Conservation (phyloP, 495 filamentous ascomycete genomes). For the Chaetomidium leptoderma region DNA sequence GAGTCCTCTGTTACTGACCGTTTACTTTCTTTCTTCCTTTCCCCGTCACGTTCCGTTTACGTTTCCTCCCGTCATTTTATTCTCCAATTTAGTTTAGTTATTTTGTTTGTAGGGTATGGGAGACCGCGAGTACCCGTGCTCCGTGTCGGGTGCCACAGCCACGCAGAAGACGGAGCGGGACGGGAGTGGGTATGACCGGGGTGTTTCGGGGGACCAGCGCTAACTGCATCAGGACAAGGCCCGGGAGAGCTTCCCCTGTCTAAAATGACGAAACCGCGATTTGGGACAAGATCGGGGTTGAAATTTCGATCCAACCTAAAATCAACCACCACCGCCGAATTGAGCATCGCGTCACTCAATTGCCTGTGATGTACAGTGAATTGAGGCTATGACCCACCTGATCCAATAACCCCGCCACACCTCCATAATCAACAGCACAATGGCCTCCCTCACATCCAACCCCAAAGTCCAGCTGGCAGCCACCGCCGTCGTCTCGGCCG, state of each 20-base stretch:
- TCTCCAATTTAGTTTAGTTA: too few species aligned
- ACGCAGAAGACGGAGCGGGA: too few species aligned
- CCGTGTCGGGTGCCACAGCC: too few species aligned
- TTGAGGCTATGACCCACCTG: neutral
- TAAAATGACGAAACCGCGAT: conserved; percentile 6
- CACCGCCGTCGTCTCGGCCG: conserved; percentile 71
- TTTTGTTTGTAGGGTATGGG: too few species aligned
- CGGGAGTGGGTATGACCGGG: neutral
- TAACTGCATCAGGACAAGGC: neutral
- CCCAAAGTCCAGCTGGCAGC: conserved; percentile 61
- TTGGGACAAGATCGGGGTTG: conserved; percentile 5
- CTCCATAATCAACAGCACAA: conserved; percentile 15
- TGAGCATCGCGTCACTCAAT: neutral
- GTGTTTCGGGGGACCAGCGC: too few species aligned
- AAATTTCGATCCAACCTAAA: conserved; percentile 6
- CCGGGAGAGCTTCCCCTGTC: conserved; percentile 3
- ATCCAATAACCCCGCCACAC: neutral
- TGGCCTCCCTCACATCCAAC: conserved; percentile 39
- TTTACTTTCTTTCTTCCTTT: too few species aligned
- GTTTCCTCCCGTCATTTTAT: too few species aligned
- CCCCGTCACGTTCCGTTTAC: too few species aligned
- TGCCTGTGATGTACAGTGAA: neutral
- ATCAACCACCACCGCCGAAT: neutral
- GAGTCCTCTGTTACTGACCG: too few species aligned
- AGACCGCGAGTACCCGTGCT: too few species aligned